Conservation (phyloP, 768 basidiomycete species). For the Lactarius hatsudake region DNA sequence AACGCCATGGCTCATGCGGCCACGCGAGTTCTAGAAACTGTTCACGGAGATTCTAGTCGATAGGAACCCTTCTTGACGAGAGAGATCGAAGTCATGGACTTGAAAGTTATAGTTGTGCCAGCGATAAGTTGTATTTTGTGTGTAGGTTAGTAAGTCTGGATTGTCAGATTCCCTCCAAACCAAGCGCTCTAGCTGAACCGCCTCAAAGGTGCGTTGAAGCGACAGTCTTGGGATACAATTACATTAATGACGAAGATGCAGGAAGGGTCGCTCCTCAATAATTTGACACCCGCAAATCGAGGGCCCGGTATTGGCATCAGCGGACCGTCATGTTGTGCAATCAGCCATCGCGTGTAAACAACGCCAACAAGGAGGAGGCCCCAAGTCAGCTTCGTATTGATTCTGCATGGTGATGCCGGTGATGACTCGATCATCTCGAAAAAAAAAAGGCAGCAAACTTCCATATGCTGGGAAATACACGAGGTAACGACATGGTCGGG, state of each 20-base stretch:
- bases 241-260: not conserved
- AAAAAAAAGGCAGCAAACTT: no score
- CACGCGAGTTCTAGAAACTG: not conserved
- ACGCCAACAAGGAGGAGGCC: no score
- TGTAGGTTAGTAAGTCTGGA: not conserved
- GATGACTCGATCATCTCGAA: no score
- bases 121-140: not conserved
- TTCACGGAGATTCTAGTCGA: not conserved
- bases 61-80: not conserved
- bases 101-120: not conserved
- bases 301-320: no score
- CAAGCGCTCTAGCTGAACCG: not conserved
- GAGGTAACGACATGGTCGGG: no score
- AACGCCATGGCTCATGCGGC: not conserved
- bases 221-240: not conserved
- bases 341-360: no score
- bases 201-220: not conserved
- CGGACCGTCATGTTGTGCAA: no score
- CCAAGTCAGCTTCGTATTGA: no score
- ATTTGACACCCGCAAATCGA: no score
- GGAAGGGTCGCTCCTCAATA: not conserved
- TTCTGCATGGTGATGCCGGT: no score
- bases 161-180: not conserved
- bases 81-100: not conserved
- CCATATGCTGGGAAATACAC: no score